phyloP scores from a whole-genome alignment of 345 rosid genomes.

The Melastoma malabathricum region DNA sequence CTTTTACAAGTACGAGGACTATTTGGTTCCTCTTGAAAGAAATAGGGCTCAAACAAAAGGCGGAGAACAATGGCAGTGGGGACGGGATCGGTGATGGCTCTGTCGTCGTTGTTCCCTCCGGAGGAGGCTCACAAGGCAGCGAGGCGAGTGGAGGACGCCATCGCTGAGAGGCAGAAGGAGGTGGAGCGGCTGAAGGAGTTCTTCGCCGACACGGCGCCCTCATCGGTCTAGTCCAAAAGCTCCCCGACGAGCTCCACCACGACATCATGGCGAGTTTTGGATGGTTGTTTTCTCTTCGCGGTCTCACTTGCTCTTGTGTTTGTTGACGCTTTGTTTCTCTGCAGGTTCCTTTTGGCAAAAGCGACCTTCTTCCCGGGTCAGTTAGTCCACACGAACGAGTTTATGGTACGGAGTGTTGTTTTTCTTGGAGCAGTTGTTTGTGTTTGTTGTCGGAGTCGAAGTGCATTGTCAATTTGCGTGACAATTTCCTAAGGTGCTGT shows the following conservation, averaged over 20 bases:
- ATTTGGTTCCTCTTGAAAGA: too few species aligned
- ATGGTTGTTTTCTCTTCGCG: not conserved
- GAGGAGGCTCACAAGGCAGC: constrained; percentile 59
- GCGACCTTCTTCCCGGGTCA: constrained; percentile 81
- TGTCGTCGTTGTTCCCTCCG: constrained; percentile 50
- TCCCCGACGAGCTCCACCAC: constrained; percentile 75
- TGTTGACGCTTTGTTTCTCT: not conserved
- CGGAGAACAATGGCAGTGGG: constrained; percentile 12
- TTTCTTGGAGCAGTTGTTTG: not conserved
- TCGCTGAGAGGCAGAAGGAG: constrained; percentile 46
- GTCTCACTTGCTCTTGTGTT: not conserved
- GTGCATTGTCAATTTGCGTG: not conserved
- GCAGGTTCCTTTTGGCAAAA: constrained; percentile 81
- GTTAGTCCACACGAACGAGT: constrained; percentile 79
- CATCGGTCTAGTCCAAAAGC: constrained; percentile 46
- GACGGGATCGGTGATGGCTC: constrained; percentile 55
- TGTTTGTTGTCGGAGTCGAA: not conserved
- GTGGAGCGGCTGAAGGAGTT: constrained; percentile 35
- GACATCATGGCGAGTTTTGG: constrained; percentile 43
- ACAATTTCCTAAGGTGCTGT: constrained; percentile 36
- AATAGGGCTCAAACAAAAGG: not conserved
- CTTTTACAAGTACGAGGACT: too few species aligned
- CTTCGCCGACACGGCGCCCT: constrained; percentile 46
- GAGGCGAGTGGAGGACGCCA: constrained; percentile 46
- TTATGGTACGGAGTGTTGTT: constrained; percentile 29